These are phyloP conservation scores for Corrigiola litoralis DNA, from an alignment of 179 eudicot species.

Conservation along the genomic window DNA sequence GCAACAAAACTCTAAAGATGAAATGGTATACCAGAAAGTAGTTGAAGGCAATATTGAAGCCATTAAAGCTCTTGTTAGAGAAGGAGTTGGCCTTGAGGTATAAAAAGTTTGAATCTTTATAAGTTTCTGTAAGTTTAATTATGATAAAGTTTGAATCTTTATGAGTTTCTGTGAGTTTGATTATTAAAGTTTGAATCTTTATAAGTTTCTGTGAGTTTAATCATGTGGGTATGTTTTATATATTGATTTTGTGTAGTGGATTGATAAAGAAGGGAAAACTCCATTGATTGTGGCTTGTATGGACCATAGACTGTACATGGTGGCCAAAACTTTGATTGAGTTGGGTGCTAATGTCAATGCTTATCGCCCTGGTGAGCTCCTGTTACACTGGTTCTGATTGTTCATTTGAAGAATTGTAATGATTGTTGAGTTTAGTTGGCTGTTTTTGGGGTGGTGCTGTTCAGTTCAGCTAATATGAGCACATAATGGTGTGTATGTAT, in stretches of 20 bases:
- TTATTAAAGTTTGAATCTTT: no score
- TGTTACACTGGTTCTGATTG: background rate
- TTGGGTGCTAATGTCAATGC: constrained; percentile 94
- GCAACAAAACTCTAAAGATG: constrained; percentile 72
- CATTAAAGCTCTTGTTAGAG: constrained; percentile 55
- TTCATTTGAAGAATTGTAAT: background rate
- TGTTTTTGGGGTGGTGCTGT: no score
- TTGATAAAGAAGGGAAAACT: constrained; percentile 85
- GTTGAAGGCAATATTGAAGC: constrained; percentile 59
- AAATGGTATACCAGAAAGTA: constrained; percentile 60
- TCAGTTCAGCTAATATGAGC: no score
- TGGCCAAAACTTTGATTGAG: constrained; percentile 80
- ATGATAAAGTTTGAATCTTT: background rate
- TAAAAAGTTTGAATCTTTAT: background rate
- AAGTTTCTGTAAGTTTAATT: background rate
- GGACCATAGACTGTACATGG: constrained; percentile 58
- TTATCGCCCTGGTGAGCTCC: constrained; percentile 67
- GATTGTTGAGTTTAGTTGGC: background rate
- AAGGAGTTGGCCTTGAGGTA: constrained; percentile 90
- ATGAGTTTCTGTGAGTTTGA: background rate
- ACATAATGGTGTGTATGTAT: no score
- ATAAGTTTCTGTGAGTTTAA: background rate
- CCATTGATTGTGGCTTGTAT: constrained; percentile 73
- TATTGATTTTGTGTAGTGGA: constrained; percentile 58
- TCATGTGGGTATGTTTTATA: constrained; percentile 9